A percentile compares a stretch with the other conserved stretches of the same genome.
phyloP scores from a whole-genome alignment of 2,329 filamentous ascomycete genomes.

The Diaporthe eres region DNA sequence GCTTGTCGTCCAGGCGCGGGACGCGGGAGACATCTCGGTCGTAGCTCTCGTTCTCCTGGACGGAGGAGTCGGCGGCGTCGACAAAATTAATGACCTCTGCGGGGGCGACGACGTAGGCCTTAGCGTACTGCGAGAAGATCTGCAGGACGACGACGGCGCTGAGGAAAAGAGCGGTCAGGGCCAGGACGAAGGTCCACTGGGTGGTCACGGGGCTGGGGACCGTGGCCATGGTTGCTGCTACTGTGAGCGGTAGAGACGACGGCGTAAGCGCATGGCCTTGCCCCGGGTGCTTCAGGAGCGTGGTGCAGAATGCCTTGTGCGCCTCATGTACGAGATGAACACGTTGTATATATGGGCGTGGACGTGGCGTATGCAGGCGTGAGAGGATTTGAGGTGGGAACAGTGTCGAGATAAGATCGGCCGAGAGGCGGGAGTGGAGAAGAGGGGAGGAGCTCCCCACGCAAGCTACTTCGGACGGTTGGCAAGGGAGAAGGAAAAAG shows the following conservation, averaged over 20 bases:
- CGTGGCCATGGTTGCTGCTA: slow-evolving; percentile 63
- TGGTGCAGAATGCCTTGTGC: slow-evolving; percentile 41
- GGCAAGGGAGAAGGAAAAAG: neutral
- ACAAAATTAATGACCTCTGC: slow-evolving; percentile 70
- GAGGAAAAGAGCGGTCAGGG: slow-evolving; percentile 70
- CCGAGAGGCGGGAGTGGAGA: slow-evolving; percentile 7
- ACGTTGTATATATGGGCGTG: slow-evolving; percentile 8
- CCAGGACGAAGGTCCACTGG: slow-evolving; percentile 71
- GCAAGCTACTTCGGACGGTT: neutral
- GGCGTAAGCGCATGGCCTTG: slow-evolving; percentile 44
- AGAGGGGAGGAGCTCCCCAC: neutral
- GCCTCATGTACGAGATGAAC: slow-evolving; percentile 33
- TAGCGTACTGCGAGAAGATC: slow-evolving; percentile 64
- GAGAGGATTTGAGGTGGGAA: slow-evolving; percentile 10
- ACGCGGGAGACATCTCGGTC: slow-evolving; percentile 72
- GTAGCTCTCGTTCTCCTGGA: slow-evolving; percentile 75
- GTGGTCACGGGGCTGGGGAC: slow-evolving; percentile 59
- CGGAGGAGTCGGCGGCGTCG: slow-evolving; percentile 73
- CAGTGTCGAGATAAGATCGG: slow-evolving; percentile 28
- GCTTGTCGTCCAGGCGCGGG: slow-evolving; percentile 72
- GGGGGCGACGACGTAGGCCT: slow-evolving; percentile 71
- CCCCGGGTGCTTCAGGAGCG: slow-evolving; percentile 26
- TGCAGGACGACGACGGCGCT: slow-evolving; percentile 69
- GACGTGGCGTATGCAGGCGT: slow-evolving; percentile 5
- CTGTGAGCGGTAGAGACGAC: slow-evolving; percentile 10